These are phyloP conservation scores for Dentipellis sp. DNA, from an alignment of 768 basidiomycete species.

Conservation along the genomic window DNA sequence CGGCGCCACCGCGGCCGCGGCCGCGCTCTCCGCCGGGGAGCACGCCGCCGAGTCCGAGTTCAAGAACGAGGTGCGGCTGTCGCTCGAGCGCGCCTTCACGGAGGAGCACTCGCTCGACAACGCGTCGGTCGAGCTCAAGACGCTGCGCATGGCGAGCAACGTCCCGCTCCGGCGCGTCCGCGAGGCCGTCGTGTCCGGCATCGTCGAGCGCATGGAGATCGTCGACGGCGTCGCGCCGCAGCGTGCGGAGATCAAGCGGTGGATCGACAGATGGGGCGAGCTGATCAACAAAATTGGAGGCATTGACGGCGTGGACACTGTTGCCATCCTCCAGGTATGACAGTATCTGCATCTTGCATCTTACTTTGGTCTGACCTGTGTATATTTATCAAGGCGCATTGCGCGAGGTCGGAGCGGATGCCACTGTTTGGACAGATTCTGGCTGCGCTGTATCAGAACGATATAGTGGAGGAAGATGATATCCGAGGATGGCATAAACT, in stretches of 20 bases:
- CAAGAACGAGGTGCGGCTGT: slow-evolving; percentile 64
- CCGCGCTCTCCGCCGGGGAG: slow-evolving; percentile 24
- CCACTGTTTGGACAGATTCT: slow-evolving; percentile 80
- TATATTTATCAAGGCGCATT: slow-evolving; percentile 40
- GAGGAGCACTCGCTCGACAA: slow-evolving; percentile 91
- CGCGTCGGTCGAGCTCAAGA: slow-evolving; percentile 90
- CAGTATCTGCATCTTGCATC: not conserved
- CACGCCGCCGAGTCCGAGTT: slow-evolving; percentile 59
- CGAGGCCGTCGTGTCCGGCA: slow-evolving; percentile 79
- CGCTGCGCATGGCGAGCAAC: slow-evolving; percentile 94
- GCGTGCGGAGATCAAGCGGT: slow-evolving; percentile 50
- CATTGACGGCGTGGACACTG: slow-evolving; percentile 72
- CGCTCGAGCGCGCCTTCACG: slow-evolving; percentile 84
- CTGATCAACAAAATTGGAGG: slow-evolving; percentile 78
- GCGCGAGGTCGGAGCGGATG: slow-evolving; percentile 51
- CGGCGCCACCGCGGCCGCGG: slow-evolving; percentile 30
- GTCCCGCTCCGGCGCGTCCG: slow-evolving; percentile 80
- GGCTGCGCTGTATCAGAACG: slow-evolving; percentile 81
- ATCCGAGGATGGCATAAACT: slow-evolving; percentile 79
- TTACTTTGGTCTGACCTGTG: not conserved
- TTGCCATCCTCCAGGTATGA: slow-evolving; percentile 68
- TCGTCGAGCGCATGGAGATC: slow-evolving; percentile 65
- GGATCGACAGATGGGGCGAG: slow-evolving; percentile 74
- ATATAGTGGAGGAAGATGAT: slow-evolving; percentile 85
- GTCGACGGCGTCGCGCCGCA: slow-evolving; percentile 48